These are phyloP conservation scores for Pseudoperonospora humuli DNA, from an alignment of 352 stramenopile genomes.

Conservation along the genomic window DNA sequence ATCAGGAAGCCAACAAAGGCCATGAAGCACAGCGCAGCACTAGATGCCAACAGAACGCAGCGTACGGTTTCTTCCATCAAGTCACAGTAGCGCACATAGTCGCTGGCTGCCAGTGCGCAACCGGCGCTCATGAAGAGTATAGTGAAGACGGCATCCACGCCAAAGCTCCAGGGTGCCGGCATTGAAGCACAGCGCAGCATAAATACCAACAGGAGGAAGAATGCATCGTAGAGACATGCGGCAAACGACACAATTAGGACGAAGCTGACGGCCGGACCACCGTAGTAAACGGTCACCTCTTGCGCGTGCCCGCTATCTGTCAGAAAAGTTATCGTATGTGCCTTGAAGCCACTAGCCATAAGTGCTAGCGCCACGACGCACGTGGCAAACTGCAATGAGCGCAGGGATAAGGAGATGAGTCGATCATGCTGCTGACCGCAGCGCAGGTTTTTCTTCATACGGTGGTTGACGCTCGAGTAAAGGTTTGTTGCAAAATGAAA, in stretches of 20 bases:
- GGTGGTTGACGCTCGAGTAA: too few species aligned
- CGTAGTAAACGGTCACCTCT: slow-evolving; percentile 46
- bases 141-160: slow-evolving; percentile 52
- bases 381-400: slow-evolving; percentile 41
- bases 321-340: slow-evolving; percentile 18
- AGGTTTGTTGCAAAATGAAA: too few species aligned
- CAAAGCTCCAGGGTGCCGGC: slow-evolving; percentile 37
- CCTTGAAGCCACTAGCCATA: slow-evolving; percentile 39
- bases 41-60: slow-evolving; percentile 40
- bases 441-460: slow-evolving; percentile 11
- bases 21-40: slow-evolving; percentile 47
- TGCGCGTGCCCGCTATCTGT: slow-evolving; percentile 8
- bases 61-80: slow-evolving; percentile 30
- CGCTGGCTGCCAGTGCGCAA: slow-evolving; percentile 47
- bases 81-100: slow-evolving; percentile 64
- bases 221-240: slow-evolving; percentile 36
- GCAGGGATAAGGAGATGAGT: slow-evolving; percentile 40
- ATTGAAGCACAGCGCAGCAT: slow-evolving; percentile 22
- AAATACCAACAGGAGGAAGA: slow-evolving; percentile 47
- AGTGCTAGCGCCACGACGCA: slow-evolving; percentile 42
- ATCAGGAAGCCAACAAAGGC: slow-evolving; percentile 54
- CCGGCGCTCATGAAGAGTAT: slow-evolving; percentile 63
- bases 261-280: slow-evolving; percentile 51
- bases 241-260: slow-evolving; percentile 55
- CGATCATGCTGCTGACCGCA: slow-evolving; percentile 32